Evolutionary conservation across 345 rosid species (phyloP), one percentile per base, ranked within the genome.

Genomic region (Raphanus raphanistrum): DNA sequence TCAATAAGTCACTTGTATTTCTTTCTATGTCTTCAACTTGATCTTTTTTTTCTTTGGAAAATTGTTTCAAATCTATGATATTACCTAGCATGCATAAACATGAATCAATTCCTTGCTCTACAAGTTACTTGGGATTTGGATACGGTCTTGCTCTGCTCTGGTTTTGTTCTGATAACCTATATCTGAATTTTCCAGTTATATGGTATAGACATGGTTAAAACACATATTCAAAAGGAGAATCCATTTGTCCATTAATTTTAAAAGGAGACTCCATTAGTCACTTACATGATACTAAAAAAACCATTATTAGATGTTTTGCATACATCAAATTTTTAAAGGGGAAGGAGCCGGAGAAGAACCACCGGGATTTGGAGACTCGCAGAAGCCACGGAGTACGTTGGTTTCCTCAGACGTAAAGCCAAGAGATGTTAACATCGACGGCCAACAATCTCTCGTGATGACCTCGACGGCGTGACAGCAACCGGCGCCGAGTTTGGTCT

Each of bases 391-490:
- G 3, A 92, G 88, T 13, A 88, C 80, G 38, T 85, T 85, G 10
- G 88, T 90, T 81, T 90, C 90, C 55, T 89, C 84, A 0, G 83
- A 55, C 0, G 91, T 86, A 79, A 93, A 89, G 4, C 98, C 92
- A 2, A 88, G 84, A 13, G 96, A 86, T 10, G 85, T 81, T 7
- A 92, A 84, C 96, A 92, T 88, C 0, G 90, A 78, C 2, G 98
- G 98, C 98, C 94, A 92, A 76, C 98, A 92, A 31, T 85, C 57
- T 4, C 21, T 84, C 1, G 89, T 88, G 2, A 90, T 85, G 33
- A 84, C 71, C 1, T 76, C 85, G 36, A 90, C 84, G 48, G 90
- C 84, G 2, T 69, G 78, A 60, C 98, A 92, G 61, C 98, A 92
- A 2, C 45, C 80, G 0, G 73, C 78, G 3, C 90, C 91, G 1